Evolutionary conservation across 495 filamentous ascomycete species (phyloP).

Genomic region (Xylaria flabelliformis): DNA sequence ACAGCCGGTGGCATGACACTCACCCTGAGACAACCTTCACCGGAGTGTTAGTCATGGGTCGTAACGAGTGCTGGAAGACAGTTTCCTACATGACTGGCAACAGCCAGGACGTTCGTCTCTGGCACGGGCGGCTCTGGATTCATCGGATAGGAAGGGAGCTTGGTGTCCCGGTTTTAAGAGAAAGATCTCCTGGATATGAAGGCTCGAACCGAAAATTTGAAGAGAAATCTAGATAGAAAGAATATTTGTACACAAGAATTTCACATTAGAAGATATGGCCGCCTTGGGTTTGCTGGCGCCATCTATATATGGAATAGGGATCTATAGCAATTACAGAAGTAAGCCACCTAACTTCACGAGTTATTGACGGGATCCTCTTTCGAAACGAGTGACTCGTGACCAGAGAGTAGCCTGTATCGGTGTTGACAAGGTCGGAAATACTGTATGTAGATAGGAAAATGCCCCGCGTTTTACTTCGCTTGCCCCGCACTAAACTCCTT

Average conservation of each 20-base stretch:
- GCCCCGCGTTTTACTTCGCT: slow-evolving; percentile 32
- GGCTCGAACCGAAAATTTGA: neutral
- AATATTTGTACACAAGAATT: slow-evolving; percentile 16
- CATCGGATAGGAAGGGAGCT: slow-evolving; percentile 35
- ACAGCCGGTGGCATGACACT: slow-evolving; percentile 43
- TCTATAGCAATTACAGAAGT: neutral
- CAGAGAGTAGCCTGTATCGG: slow-evolving; percentile 13
- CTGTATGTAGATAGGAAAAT: neutral
- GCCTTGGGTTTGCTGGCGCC: slow-evolving; percentile 1
- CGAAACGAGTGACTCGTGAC: neutral
- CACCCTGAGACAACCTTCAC: slow-evolving; percentile 80
- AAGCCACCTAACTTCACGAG: neutral
- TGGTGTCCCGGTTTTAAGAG: neutral
- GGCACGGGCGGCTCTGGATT: slow-evolving; percentile 65
- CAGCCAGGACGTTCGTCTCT: slow-evolving; percentile 86
- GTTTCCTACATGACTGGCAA: slow-evolving; percentile 93
- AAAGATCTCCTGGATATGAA: neutral
- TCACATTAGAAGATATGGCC: neutral
- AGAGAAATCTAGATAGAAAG: neutral
- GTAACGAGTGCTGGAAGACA: neutral
- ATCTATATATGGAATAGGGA: neutral
- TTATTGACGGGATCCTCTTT: neutral
- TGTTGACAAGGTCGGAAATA: neutral
- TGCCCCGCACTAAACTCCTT: slow-evolving; percentile 37
- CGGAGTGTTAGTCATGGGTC: slow-evolving; percentile 41